Conservation (phyloP, 164 flowering plant genomes). For the Macadamia integrifolia region DNA sequence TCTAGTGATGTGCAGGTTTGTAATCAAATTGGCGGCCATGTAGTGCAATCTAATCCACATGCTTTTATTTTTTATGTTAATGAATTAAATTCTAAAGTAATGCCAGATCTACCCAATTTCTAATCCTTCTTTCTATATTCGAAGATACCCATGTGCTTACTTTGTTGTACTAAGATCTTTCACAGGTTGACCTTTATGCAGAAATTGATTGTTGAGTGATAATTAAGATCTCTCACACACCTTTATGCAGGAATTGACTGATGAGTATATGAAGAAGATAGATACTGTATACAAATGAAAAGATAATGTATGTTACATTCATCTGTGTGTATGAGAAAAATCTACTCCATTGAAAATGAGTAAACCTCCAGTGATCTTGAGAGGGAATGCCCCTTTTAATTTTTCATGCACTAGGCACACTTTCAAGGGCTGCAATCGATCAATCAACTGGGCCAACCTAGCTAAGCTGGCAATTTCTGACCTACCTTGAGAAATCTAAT, state of each 20-base stretch:
- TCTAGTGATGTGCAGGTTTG: slow-evolving; percentile 86
- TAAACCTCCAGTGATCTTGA: no score
- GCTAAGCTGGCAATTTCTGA: no score
- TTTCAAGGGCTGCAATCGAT: background rate
- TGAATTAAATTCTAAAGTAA: background rate
- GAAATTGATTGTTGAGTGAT: no score
- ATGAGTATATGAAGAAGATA: slow-evolving; percentile 91
- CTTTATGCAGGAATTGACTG: slow-evolving; percentile 65
- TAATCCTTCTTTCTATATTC: no score
- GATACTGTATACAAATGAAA: slow-evolving; percentile 75
- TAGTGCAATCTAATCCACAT: background rate
- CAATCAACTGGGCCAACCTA: no score
- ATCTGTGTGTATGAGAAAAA: background rate
- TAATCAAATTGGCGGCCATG: slow-evolving; percentile 2
- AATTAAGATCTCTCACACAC: no score
- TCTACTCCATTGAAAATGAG: background rate
- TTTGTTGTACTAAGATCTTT: no score
- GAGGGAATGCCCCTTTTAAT: background rate
- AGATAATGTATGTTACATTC: slow-evolving; percentile 60
- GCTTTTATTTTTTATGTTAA: background rate
- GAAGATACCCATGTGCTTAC: no score
- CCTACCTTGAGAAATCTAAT: no score
- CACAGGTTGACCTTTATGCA: background rate
- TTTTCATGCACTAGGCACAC: background rate
- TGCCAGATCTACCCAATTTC: no score